phyloP scores from a whole-genome alignment of 148 eudicot genomes.

The Bassia scoparia region DNA sequence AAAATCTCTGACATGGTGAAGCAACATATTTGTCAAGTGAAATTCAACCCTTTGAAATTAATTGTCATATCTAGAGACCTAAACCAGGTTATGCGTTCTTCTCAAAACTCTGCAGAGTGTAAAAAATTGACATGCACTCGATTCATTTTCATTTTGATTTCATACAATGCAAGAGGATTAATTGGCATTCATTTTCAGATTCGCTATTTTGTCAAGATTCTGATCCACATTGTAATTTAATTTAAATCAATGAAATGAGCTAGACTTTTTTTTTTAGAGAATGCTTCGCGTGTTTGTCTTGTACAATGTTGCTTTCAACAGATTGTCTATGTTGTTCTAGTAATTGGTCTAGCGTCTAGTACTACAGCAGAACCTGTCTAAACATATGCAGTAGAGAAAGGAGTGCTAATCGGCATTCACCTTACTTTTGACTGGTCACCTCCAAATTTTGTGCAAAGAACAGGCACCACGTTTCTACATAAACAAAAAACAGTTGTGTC shows the following conservation, averaged over 20 bases:
- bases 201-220: too few species aligned
- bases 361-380: neutral
- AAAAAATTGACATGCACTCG: neutral
- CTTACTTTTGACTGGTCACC: slow-evolving; percentile 83
- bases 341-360: neutral
- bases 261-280: too few species aligned
- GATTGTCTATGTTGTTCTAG: neutral
- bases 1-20: too few species aligned
- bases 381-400: neutral
- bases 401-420: slow-evolving; percentile 38
- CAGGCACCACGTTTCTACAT: slow-evolving; percentile 94
- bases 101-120: neutral
- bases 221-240: too few species aligned
- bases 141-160: too few species aligned
- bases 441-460: slow-evolving; percentile 87
- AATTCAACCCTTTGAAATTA: neutral
- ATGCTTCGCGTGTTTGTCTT: too few species aligned
- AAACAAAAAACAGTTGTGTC: slow-evolving; percentile 8
- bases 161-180: neutral
- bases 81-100: neutral
- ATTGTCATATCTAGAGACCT: neutral
- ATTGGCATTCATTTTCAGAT: slow-evolving; percentile 3
- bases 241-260: neutral
- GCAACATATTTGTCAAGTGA: neutral
- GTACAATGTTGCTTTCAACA: neutral